Evolutionary conservation across 495 filamentous ascomycete genomes (phyloP), one percentile per base, ranked within the genome.

Genomic region (Talaromyces nanjingensis): DNA sequence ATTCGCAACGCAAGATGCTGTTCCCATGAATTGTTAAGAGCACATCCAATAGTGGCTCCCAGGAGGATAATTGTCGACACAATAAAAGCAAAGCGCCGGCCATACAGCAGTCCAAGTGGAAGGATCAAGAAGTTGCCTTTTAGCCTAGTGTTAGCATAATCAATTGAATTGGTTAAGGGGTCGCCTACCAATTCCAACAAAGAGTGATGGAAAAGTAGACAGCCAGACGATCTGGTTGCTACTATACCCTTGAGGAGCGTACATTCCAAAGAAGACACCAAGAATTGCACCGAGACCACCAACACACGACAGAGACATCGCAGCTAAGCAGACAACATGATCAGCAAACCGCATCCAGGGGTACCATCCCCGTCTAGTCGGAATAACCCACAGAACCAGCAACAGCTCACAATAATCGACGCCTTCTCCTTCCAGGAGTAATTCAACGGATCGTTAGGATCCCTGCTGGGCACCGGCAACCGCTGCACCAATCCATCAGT

Each of bases 401-500:
- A 76, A 59, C 73, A 76, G 29, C 71, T 70, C 34, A 72, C 56
- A 39, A 73, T 72, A 22, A 75, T 66, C 12, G 68, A 72, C 0
- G 62, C 54, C 62, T 76, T 76, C 67, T 73, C 69, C 73, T 70
- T 73, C 12, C 22, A 25, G 0, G 71, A 65, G 55, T 69, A 75
- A 63, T 76, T 74, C 31, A 76, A 66, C 4, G 74, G 74, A 64
- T 76, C 73, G 66, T 76, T 76, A 14, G 70, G 69, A 63, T 76
- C 73, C 12, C 65, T 61, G 58, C 72, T 74, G 25, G 74, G 74
- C 18, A 75, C 65, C 6, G 73, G 74, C 16, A 76, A 29, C 34
- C 65, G 68, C 62, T 69, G 69, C 25, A 76, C 65, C 9, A 62
- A 29, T 1, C 73, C 74, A 27, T 65, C 60, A 9, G 47, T 61